Evolutionary conservation across 2,329 filamentous ascomycete species (phyloP).

Genomic region (Xylariaceae sp.): DNA sequence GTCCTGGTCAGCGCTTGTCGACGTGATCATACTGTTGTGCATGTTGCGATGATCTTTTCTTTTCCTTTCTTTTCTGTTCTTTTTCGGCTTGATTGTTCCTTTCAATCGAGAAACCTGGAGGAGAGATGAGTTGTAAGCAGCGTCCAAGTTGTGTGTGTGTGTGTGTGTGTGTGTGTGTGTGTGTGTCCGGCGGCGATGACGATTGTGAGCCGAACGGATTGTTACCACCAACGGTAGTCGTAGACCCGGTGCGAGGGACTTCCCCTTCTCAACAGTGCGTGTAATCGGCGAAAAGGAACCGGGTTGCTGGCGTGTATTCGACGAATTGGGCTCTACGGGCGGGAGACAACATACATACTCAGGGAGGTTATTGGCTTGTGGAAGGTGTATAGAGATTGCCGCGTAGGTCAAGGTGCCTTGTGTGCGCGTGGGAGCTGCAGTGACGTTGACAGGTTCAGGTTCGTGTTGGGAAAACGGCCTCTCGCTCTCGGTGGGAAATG

Average conservation of each 20-base stretch:
- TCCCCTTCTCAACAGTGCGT: conserved; percentile 8
- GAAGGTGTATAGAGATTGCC: conserved; percentile 32
- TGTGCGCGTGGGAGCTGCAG: conserved; percentile 35
- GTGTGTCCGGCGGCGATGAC: conserved; percentile 14
- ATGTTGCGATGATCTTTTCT: conserved; percentile 30
- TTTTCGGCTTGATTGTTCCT: conserved; percentile 13
- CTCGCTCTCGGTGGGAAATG: conserved; percentile 29
- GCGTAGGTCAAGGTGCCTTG: conserved; percentile 34
- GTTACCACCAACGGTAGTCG: conserved; percentile 17
- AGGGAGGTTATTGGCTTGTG: conserved; percentile 38
- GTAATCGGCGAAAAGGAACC: conserved; percentile 29
- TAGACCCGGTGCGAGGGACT: conserved; percentile 21
- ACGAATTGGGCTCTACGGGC: conserved; percentile 39
- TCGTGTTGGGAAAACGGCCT: conserved; percentile 25
- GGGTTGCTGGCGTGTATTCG: conserved; percentile 33
- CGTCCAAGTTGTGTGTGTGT: conserved; percentile 16
- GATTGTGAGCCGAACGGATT: conserved; percentile 19
- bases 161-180: no score
- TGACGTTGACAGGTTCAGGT: conserved; percentile 29
- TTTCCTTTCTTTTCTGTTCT: not conserved
- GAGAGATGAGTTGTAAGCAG: conserved; percentile 21
- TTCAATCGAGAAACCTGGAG: conserved; percentile 21
- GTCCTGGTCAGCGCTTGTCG: conserved; percentile 44
- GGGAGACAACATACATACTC: conserved; percentile 47
- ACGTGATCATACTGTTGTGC: conserved; percentile 44